Conservation (phyloP, 805 yeast genomes). For the Candida cerambycidarum region DNA sequence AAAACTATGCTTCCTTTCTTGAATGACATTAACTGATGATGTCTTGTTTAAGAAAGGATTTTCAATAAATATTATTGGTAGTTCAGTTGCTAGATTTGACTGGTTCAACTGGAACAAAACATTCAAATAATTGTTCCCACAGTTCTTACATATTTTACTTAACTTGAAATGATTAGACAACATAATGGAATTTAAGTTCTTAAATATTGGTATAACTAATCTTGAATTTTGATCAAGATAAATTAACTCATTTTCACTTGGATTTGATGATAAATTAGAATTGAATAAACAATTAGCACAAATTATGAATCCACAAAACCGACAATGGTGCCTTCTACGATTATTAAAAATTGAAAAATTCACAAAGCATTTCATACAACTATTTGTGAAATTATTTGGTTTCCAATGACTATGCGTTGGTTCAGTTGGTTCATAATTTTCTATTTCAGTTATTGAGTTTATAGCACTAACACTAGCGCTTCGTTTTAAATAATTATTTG, state of each 20-base stretch:
- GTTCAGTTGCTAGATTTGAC: conserved; percentile 9
- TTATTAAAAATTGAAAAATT: conserved; percentile 32
- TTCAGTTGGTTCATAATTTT: conserved; percentile 25
- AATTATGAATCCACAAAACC: conserved; percentile 51
- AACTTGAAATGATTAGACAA: conserved; percentile 19
- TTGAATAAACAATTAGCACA: conserved; percentile 35
- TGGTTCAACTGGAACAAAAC: conserved; percentile 16
- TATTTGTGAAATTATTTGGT: conserved; percentile 39
- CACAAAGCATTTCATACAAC: conserved; percentile 44
- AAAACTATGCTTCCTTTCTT: conserved; percentile 21
- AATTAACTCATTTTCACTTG: conserved; percentile 11
- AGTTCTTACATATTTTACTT: conserved; percentile 34
- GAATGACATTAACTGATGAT: conserved; percentile 1
- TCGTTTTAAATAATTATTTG: conserved; percentile 2
- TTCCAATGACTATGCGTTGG: conserved; percentile 57
- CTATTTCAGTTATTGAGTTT: neutral
- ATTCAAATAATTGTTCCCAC: conserved; percentile 25
- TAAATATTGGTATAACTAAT: conserved; percentile 36
- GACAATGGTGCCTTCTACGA: conserved; percentile 47
- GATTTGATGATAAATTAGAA: conserved; percentile 2
- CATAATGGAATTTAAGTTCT: conserved; percentile 17
- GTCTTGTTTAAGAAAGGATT: conserved; percentile 24
- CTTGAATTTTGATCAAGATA: conserved; percentile 28
- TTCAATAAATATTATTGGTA: conserved; percentile 27
- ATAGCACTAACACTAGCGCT: conserved; percentile 9